Evolutionary conservation across 2,329 filamentous ascomycete genomes (phyloP).

Genomic region (Elsinoe australis): DNA sequence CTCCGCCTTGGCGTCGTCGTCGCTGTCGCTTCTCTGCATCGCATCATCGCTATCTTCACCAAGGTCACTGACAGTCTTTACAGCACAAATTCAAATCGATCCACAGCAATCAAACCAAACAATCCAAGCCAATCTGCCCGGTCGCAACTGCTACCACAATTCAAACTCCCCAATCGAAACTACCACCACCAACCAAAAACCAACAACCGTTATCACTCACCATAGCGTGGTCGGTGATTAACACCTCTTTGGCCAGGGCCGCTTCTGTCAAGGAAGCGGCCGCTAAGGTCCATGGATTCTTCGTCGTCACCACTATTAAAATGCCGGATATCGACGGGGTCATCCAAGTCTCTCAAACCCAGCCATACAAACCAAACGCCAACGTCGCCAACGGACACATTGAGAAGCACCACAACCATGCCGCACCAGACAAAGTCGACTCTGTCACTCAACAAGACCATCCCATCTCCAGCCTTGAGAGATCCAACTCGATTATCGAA

Average conservation of each 20-base stretch:
- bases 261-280: slow-evolving; percentile 13
- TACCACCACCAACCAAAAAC: too few species aligned
- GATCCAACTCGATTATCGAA: too few species aligned
- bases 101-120: slow-evolving; percentile 9
- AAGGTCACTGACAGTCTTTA: slow-evolving; percentile 11
- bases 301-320: slow-evolving; percentile 5
- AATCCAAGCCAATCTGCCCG: neutral
- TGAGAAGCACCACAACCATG: too few species aligned
- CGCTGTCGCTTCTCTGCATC: too few species aligned
- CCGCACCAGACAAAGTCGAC: too few species aligned
- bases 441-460: neutral
- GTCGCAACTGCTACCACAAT: neutral
- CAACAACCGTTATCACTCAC: slow-evolving; percentile 2
- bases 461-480: too few species aligned
- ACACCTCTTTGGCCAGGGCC: slow-evolving; percentile 10
- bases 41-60: neutral
- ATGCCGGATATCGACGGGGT: slow-evolving; percentile 6
- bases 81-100: too few species aligned
- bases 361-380: neutral
- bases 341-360: neutral
- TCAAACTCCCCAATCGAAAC: neutral
- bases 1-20: neutral
- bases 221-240: slow-evolving; percentile 15
- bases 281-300: slow-evolving; percentile 11
- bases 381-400: slow-evolving; percentile 12